These are phyloP conservation scores for Ashbya aceris DNA, from an alignment of 1,139 yeast species.

Conservation along the genomic window DNA sequence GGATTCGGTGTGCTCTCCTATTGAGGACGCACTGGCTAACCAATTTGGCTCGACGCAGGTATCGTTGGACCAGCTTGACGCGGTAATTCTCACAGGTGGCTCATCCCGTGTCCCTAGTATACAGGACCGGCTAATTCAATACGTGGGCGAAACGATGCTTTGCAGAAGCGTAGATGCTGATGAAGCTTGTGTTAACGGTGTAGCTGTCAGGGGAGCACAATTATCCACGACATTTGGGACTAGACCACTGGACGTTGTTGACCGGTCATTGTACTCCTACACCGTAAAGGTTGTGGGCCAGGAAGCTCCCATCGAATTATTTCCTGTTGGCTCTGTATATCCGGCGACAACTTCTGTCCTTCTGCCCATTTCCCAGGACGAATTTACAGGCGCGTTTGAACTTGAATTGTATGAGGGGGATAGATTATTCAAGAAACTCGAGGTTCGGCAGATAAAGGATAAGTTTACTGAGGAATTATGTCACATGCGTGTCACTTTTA, in stretches of 20 bases:
- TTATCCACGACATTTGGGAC: constrained; percentile 52
- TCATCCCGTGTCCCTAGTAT: constrained; percentile 85
- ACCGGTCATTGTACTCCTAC: constrained; percentile 42
- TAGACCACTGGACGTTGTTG: constrained; percentile 48
- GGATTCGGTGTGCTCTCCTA: constrained; percentile 44
- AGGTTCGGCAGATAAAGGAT: constrained; percentile 26
- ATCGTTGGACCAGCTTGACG: constrained; percentile 38
- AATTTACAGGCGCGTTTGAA: constrained; percentile 16
- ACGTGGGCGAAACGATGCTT: constrained; percentile 53
- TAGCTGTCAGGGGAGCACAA: constrained; percentile 70
- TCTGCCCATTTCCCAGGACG: constrained; percentile 5
- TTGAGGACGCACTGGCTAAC: constrained; percentile 41
- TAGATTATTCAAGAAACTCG: constrained; percentile 34
- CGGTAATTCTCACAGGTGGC: constrained; percentile 85
- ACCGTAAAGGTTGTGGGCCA: constrained; percentile 33
- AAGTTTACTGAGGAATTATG: constrained; percentile 36
- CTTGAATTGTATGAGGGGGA: constrained; percentile 51
- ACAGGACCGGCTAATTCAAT: constrained; percentile 46
- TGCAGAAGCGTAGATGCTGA: constrained; percentile 93
- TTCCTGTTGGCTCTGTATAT: constrained; percentile 36
- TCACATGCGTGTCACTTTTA: constrained; percentile 36
- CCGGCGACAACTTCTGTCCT: constrained; percentile 15
- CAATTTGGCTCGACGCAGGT: constrained; percentile 28
- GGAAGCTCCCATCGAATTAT: constrained; percentile 28
- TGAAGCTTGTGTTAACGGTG: constrained; percentile 90